Conservation (phyloP, 176 grass and related monocot species). For the Phyllostachys edulis region DNA sequence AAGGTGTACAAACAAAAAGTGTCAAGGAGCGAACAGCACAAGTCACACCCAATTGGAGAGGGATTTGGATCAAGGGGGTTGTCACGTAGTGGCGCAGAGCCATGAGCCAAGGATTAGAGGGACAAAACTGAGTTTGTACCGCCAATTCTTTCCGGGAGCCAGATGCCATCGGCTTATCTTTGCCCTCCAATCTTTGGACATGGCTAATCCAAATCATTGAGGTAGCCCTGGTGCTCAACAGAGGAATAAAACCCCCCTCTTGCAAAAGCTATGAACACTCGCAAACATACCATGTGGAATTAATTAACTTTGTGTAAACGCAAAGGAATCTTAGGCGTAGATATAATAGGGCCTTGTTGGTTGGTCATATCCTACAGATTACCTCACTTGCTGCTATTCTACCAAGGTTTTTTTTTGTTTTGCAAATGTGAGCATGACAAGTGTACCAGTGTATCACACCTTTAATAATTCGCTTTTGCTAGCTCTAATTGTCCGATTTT, state of each 20-base stretch:
- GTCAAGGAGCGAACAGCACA: conserved; percentile 31
- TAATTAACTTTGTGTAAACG: not conserved
- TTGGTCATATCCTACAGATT: not conserved
- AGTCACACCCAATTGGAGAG: conserved; percentile 25
- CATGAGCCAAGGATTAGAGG: conserved; percentile 27
- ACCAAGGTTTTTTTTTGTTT: not conserved
- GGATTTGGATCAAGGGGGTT: conserved; percentile 32
- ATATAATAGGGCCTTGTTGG: not conserved
- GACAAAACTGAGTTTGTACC: conserved; percentile 43
- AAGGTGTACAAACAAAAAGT: conserved; percentile 48
- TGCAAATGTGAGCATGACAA: not conserved
- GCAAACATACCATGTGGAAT: conserved; percentile 34
- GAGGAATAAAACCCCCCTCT: not conserved
- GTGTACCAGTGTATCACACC: not conserved
- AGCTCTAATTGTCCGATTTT: too few relatives aligned
- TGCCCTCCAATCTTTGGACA: conserved; percentile 33
- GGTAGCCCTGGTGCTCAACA: conserved; percentile 40
- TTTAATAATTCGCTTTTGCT: not conserved
- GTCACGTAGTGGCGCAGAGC: conserved; percentile 14
- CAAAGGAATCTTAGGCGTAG: conserved; percentile 12
- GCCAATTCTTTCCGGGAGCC: conserved; percentile 1
- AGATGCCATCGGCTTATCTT: conserved; percentile 34
- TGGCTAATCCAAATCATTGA: conserved; percentile 52
- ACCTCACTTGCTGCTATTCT: not conserved
- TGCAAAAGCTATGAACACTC: not conserved